Evolutionary conservation across 1,284 basidiomycete species (phyloP), one percentile per base, ranked within the genome.

Genomic region (Melampsora larici-populina): DNA sequence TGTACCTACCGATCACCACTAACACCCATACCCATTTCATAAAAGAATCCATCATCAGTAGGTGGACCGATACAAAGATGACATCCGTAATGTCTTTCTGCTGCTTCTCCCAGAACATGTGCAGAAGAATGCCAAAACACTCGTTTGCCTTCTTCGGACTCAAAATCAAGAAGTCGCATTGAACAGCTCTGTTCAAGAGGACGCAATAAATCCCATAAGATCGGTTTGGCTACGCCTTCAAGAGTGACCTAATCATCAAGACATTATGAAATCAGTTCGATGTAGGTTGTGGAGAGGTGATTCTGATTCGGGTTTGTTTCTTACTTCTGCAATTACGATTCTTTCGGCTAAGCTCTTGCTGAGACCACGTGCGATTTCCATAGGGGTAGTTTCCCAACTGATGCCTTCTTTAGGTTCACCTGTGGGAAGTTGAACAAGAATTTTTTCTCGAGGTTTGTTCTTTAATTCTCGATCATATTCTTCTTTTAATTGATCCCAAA

Each of bases 51-150:
- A 40, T 99, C 96, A 62, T 97, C 94, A 2, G 94, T 95, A 26
- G 97, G 97, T 26, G 97, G 97, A 18, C 97, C 97, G 81, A 98
- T 90, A 83, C 96, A 97, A 24, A 99, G 88, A 86, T 97, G 94
- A 85, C 95, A 97, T 62, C 96, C 96, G 84, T 98, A 97, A 85
- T 97, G 94, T 79, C 92, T 89, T 85, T 99, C 97, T 63, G 94
- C 90, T 64, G 97, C 92, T 86, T 99, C 97, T 71, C 97, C 97
- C n/a, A 99, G 88, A 76, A 99, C 94, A 85, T 99, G 97, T 0
- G 97, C 97, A 15, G 95, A 98, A 31, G 96, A 98, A 84, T 99
- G 97, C 97, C 97, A 99, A 87, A 99, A 99, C 48, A 99, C 97
- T 24, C 49, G 85, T 82, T 80, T 81, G 89, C 94, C 96, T 87